Evolutionary conservation across 2,329 filamentous ascomycete genomes (phyloP).

Genomic region (Xylariaceae sp.): DNA sequence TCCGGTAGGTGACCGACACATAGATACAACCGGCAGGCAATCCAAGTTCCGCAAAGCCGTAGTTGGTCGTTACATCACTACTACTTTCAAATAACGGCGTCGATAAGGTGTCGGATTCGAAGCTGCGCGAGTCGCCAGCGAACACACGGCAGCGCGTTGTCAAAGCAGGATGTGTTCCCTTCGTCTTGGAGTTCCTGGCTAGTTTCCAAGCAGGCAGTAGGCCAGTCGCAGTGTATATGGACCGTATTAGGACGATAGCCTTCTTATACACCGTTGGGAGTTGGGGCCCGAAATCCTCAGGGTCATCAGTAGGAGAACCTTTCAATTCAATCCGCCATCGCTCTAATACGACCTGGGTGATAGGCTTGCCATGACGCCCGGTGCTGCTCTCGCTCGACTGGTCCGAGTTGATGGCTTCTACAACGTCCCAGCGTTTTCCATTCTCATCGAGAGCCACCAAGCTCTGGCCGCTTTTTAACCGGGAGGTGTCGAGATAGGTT

Average conservation of each 20-base stretch:
- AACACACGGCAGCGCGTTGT: conserved; percentile 76
- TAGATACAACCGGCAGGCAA: conserved; percentile 81
- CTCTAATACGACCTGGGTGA: conserved; percentile 77
- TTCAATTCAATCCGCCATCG: conserved; percentile 85
- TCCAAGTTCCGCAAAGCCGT: conserved; percentile 77
- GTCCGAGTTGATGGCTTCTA: conserved; percentile 68
- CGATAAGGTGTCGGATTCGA: conserved; percentile 62
- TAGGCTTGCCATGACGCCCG: conserved; percentile 40
- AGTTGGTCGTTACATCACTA: conserved; percentile 63
- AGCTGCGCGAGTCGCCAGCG: conserved; percentile 51
- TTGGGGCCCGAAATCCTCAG: conserved; percentile 54
- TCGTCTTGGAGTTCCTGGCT: conserved; percentile 64
- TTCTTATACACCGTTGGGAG: conserved; percentile 95
- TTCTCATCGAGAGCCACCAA: conserved; percentile 82
- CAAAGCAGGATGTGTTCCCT: conserved; percentile 62
- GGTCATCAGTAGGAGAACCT: conserved; percentile 44
- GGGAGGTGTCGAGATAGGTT: conserved; percentile 76
- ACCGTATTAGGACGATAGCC: conserved; percentile 88
- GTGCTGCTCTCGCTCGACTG: conserved; percentile 45
- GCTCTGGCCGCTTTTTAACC: conserved; percentile 76
- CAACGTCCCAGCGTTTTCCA: conserved; percentile 88
- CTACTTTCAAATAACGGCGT: conserved; percentile 62
- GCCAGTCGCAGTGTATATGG: conserved; percentile 75
- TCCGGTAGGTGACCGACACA: conserved; percentile 77
- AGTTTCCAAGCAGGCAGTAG: conserved; percentile 85